phyloP scores from a whole-genome alignment of 371 early-diverging fungal genomes.

The Mortierella sp. region DNA sequence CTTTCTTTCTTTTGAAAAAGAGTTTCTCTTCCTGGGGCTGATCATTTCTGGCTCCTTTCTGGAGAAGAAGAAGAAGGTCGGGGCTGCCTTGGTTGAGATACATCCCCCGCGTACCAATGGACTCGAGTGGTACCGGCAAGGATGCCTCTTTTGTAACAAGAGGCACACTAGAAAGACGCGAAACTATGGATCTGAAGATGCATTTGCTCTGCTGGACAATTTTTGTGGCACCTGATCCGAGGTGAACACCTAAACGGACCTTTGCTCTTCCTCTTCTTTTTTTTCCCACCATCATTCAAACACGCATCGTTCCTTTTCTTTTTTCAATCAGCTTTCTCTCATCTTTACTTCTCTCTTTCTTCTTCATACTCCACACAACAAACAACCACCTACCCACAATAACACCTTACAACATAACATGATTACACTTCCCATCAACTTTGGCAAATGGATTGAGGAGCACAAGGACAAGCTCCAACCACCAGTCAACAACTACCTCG shows the following conservation, averaged over 20 bases:
- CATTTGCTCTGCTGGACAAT: neutral
- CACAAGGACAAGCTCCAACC: constrained; percentile 90
- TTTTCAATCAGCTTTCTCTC: neutral
- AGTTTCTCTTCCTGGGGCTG: neutral
- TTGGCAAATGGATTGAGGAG: constrained; percentile 88
- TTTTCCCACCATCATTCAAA: constrained; percentile 4
- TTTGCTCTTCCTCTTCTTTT: neutral
- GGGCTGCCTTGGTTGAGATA: neutral
- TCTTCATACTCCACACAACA: neutral
- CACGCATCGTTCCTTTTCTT: neutral
- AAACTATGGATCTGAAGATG: too few relatives aligned
- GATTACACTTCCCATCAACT: constrained; percentile 87
- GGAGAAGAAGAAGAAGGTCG: neutral
- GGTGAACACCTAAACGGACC: neutral
- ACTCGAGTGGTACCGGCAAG: too few relatives aligned
- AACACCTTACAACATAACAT: constrained; percentile 32
- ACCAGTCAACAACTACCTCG: constrained; percentile 94
- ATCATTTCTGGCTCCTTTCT: neutral
- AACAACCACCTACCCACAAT: neutral
- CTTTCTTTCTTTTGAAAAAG: neutral
- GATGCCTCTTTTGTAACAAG: too few relatives aligned
- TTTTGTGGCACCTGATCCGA: constrained; percentile 7
- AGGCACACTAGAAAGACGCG: too few relatives aligned
- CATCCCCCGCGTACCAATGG: neutral
- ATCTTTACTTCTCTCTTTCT: neutral